Base-by-base conservation (phyloP, 495 filamentous ascomycete genomes). In the Chaetomium fimeti region DNA sequence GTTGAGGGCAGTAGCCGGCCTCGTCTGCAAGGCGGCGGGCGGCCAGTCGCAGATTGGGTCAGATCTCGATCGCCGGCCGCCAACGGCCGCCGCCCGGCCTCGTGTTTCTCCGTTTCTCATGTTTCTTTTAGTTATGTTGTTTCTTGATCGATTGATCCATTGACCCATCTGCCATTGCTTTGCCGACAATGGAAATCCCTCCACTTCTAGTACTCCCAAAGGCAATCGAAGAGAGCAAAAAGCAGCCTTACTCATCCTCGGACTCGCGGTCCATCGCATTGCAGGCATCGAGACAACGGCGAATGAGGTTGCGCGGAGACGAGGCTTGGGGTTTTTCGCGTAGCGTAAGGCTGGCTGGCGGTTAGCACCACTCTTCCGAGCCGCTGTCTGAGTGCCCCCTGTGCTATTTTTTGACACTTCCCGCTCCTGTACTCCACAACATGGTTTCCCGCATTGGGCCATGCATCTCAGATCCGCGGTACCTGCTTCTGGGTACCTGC, bases 401-500 rank as follows among this genome's bases (percentile, higher is more conserved):
- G 66, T 67, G 38, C 60, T 63, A 59, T 67, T 71, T 71, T 71
- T 68, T 67, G 67, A 65, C 60, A 57, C 49, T 38, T 61, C 61
- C 66, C 64, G 68, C 68, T 71, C 62, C 60, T 43, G 59, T 40
- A 67, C 65, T 52, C 57, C 64, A 66, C 64, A 49, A 45, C 64
- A 48, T 45, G 13, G 38, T 5, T 59, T 66, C 32, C 64, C 51
- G 16, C 53, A 51, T 62, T 53, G 27, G 51, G 64, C 47, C 20
- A 11, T 27, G 59, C 16, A 45, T 62, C 28, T 57, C 16, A 40
- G 54, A 57, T 57, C 18, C 54, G 6, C 24, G 54, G 59, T 66
- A 59, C 60, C 40, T 54, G 60, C 53, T 9, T 49, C 24, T 36
- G 32, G 54, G 59, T 66, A 59, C 60, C 40, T 54, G 60, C 53